Conservation (phyloP, 2,329 filamentous ascomycete species). For the Botrytis elliptica region DNA sequence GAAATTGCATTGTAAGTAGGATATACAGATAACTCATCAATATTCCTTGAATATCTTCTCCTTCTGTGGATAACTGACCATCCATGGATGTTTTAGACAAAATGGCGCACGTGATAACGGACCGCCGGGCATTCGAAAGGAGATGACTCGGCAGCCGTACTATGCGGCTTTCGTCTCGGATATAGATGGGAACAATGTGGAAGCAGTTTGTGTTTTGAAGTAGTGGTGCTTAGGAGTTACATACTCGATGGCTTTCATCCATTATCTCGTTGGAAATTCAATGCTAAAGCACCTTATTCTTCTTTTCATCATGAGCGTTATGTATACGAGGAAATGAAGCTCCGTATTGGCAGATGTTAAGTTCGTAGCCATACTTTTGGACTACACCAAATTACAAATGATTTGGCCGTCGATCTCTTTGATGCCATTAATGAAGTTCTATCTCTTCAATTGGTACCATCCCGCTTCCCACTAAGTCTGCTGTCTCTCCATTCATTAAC, state of each 20-base stretch:
- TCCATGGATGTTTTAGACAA: not conserved
- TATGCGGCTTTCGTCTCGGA: not conserved
- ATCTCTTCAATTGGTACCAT: not conserved
- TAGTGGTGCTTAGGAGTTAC: not conserved
- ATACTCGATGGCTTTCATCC: not conserved
- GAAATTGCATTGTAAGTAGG: not conserved
- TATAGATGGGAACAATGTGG: not conserved
- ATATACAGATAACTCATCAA: not conserved
- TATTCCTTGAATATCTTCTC: rapidly evolving
- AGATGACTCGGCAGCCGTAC: not conserved
- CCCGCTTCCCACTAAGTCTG: not conserved
- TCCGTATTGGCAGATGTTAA: not conserved
- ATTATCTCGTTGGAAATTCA: not conserved
- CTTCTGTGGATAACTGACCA: rapidly evolving
- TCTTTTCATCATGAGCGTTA: not conserved
- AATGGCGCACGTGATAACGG: not conserved
- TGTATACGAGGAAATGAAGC: not conserved
- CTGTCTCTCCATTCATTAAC: constrained; percentile 26
- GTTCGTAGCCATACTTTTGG: not conserved
- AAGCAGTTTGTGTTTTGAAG: not conserved
- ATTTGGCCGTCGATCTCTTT: not conserved
- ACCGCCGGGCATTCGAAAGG: not conserved
- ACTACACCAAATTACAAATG: not conserved
- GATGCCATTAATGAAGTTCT: not conserved
- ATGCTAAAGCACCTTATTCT: not conserved